Evolutionary conservation across 345 rosid genomes (phyloP).

Genomic region (Durio zibethinus): DNA sequence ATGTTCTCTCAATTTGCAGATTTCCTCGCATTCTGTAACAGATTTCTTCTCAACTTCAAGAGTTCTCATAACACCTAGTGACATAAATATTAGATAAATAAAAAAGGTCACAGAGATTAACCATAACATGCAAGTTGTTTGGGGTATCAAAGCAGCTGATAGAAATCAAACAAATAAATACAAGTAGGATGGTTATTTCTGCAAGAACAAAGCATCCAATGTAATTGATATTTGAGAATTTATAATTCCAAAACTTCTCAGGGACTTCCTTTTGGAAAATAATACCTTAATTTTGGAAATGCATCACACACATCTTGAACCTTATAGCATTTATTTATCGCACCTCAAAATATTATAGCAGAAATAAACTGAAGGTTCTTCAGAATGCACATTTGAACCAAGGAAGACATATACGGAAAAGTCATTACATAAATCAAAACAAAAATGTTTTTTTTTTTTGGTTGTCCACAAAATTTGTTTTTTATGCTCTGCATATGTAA

Average conservation of each 20-base stretch:
- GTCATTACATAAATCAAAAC: too few relatives aligned
- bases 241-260: too few relatives aligned
- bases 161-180: neutral
- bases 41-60: slow-evolving; percentile 27
- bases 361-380: too few relatives aligned
- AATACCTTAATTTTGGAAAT: neutral
- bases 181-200: neutral
- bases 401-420: too few relatives aligned
- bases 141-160: neutral
- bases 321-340: neutral
- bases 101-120: neutral
- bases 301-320: neutral
- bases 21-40: slow-evolving; percentile 22
- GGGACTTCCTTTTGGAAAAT: neutral
- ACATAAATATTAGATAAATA: neutral
- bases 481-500: too few relatives aligned
- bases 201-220: neutral
- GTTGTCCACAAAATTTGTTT: too few relatives aligned
- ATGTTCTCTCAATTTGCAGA: slow-evolving; percentile 18
- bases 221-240: neutral
- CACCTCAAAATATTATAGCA: neutral
- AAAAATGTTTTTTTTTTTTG: too few relatives aligned
- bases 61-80: slow-evolving; percentile 38
- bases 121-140: neutral
- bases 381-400: too few relatives aligned